Conservation (phyloP, 83 land plant species). For the Picea abies region DNA sequence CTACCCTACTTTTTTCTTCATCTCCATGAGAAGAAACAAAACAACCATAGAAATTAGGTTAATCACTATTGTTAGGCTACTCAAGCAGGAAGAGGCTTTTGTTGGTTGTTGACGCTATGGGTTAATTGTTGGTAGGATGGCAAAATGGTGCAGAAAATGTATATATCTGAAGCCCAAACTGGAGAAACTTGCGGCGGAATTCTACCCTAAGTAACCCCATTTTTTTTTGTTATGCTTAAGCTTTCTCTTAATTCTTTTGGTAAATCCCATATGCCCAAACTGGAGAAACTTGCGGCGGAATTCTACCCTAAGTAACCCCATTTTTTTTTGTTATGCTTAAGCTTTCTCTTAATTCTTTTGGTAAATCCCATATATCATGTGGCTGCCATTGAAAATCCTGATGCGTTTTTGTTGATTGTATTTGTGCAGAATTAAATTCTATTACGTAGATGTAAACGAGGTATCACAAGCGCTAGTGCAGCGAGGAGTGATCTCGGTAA, state of each 20-base stretch:
- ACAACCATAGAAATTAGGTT: not conserved
- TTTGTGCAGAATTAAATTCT: conserved; percentile 65
- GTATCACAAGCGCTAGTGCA: conserved; percentile 80
- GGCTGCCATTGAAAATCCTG: not conserved
- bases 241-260: not conserved
- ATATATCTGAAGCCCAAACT: conserved; percentile 87
- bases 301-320: conserved; percentile 66
- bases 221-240: not conserved
- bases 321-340: not conserved
- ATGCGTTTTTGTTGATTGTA: not conserved
- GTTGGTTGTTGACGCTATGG: not conserved
- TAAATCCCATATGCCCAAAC: conserved; percentile 41
- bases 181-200: conserved; percentile 79
- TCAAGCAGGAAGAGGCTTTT: not conserved
- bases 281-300: conserved; percentile 79
- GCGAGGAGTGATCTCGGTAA: conserved; percentile 80
- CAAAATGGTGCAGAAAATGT: conserved; percentile 89
- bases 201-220: conserved; percentile 64
- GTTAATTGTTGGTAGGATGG: conserved; percentile 58
- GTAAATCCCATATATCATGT: not conserved
- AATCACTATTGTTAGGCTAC: not conserved
- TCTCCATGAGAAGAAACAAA: not conserved
- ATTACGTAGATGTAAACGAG: conserved; percentile 77
- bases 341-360: not conserved
- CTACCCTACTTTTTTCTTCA: not conserved